Evolutionary conservation across 805 yeast genomes (phyloP).

Genomic region (Hanseniaspora pseudoguilliermondii): DNA sequence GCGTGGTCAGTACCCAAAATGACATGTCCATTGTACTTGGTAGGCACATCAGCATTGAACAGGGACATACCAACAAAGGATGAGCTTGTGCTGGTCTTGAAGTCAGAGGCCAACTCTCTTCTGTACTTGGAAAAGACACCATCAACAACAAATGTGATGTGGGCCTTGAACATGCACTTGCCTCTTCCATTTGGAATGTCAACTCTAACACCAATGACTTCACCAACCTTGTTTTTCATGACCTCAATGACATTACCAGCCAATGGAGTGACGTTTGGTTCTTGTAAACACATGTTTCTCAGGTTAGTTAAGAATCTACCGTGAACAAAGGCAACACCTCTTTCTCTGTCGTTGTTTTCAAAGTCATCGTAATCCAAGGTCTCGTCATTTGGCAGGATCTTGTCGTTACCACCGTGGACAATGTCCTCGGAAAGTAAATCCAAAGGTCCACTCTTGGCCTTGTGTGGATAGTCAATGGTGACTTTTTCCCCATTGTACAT

Average conservation of each 20-base stretch:
- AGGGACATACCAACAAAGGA: conserved; percentile 79
- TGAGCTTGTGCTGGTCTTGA: conserved; percentile 59
- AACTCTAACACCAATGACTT: conserved; percentile 66
- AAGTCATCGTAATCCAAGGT: conserved; percentile 39
- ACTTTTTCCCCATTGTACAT: conserved; percentile 49
- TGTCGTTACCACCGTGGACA: conserved; percentile 48
- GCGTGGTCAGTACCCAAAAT: conserved; percentile 65
- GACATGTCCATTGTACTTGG: conserved; percentile 75
- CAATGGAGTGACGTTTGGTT: conserved; percentile 61
- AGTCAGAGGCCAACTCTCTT: conserved; percentile 48
- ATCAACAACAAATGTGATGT: conserved; percentile 69
- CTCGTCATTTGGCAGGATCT: conserved; percentile 33
- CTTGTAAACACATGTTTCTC: conserved; percentile 52
- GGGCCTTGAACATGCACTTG: conserved; percentile 38
- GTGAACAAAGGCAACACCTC: conserved; percentile 85
- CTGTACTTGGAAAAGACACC: conserved; percentile 92
- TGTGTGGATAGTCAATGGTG: conserved; percentile 58
- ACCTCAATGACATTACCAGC: conserved; percentile 75
- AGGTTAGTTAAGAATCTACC: conserved; percentile 75
- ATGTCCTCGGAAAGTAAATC: conserved; percentile 40
- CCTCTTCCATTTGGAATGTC: conserved; percentile 33
- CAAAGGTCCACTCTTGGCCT: conserved; percentile 35
- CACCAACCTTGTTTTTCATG: conserved; percentile 40
- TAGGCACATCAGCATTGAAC: conserved; percentile 62
- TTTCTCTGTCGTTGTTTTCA: conserved; percentile 43